These are phyloP conservation scores for Flaveria floridana DNA, from an alignment of 140 eudicot species.

Conservation along the genomic window DNA sequence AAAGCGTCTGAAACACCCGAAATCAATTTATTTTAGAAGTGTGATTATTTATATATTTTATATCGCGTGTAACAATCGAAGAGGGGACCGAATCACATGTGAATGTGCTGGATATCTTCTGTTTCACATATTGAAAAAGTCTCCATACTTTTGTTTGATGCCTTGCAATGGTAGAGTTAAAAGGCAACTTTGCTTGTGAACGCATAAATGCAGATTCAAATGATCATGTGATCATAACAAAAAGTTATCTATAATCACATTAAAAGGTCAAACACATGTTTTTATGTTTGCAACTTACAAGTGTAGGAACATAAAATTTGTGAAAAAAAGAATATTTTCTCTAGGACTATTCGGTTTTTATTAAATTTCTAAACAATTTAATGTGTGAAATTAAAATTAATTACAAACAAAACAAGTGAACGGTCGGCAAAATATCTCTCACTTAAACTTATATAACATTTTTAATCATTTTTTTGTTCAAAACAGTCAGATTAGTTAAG, in stretches of 20 bases:
- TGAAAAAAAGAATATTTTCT: background rate
- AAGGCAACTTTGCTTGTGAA: constrained; percentile 35
- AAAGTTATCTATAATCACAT: constrained; percentile 5
- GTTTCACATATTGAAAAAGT: constrained; percentile 30
- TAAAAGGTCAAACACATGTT: background rate
- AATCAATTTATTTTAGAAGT: background rate
- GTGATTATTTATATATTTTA: background rate
- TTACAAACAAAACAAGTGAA: too few species aligned
- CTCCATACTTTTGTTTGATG: constrained; percentile 16
- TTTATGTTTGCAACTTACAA: background rate
- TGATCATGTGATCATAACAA: constrained; percentile 28
- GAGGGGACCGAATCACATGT: constrained; percentile 25
- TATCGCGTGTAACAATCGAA: background rate
- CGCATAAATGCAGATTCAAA: constrained; percentile 25
- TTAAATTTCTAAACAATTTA: background rate
- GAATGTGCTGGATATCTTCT: constrained; percentile 34
- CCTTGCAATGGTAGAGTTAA: constrained; percentile 26
- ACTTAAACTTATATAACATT: background rate
- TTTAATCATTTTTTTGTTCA: background rate
- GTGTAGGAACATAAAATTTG: constrained; percentile 8
- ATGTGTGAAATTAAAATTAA: background rate
- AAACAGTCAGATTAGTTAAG: background rate
- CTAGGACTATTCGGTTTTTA: background rate
- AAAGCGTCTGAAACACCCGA: background rate
- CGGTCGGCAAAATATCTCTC: background rate